These are phyloP conservation scores for Sphaerostilbella broomeana DNA, from an alignment of 2,329 filamentous ascomycete species.

Conservation along the genomic window DNA sequence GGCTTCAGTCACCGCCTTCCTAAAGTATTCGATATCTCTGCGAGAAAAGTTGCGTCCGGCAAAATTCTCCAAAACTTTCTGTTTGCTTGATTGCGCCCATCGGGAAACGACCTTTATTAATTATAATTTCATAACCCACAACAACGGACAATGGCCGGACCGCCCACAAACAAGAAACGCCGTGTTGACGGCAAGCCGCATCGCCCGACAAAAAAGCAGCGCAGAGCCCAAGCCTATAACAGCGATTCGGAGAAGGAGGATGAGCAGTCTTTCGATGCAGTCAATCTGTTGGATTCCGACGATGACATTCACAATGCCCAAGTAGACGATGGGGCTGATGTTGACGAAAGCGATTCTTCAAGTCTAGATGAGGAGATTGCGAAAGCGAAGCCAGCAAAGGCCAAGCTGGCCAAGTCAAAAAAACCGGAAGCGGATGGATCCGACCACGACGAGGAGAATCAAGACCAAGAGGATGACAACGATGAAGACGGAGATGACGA, in stretches of 20 bases:
- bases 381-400: slow-evolving; percentile 23
- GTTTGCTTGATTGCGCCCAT: neutral
- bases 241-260: slow-evolving; percentile 44
- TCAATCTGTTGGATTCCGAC: slow-evolving; percentile 51
- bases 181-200: slow-evolving; percentile 24
- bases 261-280: slow-evolving; percentile 39
- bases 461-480: slow-evolving; percentile 22
- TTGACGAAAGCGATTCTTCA: slow-evolving; percentile 29
- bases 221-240: slow-evolving; percentile 42
- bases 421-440: slow-evolving; percentile 18
- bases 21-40: too few species aligned
- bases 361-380: slow-evolving; percentile 33
- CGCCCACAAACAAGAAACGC: slow-evolving; percentile 29
- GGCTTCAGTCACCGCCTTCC: slow-evolving; percentile 12
- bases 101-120: slow-evolving; percentile 10
- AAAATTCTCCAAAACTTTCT: slow-evolving; percentile 8
- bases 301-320: slow-evolving; percentile 49
- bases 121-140: slow-evolving; percentile 11
- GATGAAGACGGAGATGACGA: slow-evolving; percentile 34
- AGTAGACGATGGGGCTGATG: slow-evolving; percentile 42
- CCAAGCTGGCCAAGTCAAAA: slow-evolving; percentile 24
- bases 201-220: slow-evolving; percentile 48
- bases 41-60: slow-evolving; percentile 9
- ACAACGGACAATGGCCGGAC: slow-evolving; percentile 26
- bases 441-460: too few species aligned